These are phyloP conservation scores for Geosiphon pyriformis DNA, from an alignment of 192 early-diverging fungal species.

Conservation along the genomic window DNA sequence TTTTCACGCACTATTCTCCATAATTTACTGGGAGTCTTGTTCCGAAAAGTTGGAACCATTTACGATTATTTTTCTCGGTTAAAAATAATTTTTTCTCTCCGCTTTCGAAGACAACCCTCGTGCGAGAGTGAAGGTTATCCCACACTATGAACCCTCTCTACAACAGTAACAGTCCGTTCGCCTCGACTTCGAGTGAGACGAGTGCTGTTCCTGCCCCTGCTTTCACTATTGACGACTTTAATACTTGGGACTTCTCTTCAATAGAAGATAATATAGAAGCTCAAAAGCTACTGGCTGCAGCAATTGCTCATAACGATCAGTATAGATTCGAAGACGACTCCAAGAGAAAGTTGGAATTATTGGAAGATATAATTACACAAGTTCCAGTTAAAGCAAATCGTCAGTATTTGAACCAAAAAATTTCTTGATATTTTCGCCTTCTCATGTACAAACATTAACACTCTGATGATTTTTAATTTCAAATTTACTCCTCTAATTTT, in stretches of 20 bases:
- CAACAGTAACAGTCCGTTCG: neutral
- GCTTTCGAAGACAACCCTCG: too few species aligned
- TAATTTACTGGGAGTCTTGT: too few species aligned
- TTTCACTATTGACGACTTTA: neutral
- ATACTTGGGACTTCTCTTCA: constrained; percentile 18
- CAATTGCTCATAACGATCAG: constrained; percentile 41
- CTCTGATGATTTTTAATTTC: neutral
- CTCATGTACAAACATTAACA: neutral
- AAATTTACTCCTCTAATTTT: neutral
- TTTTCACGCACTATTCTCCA: too few species aligned
- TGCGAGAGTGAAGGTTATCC: too few species aligned
- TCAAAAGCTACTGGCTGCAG: constrained; percentile 38
- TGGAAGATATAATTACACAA: constrained; percentile 23
- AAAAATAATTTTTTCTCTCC: too few species aligned
- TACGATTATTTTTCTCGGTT: too few species aligned
- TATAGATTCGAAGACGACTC: constrained; percentile 37
- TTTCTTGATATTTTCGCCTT: neutral
- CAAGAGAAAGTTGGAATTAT: constrained; percentile 35
- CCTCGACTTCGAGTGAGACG: neutral
- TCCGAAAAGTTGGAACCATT: too few species aligned
- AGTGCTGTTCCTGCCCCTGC: neutral
- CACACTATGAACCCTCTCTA: constrained; percentile 1
- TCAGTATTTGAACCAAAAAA: neutral
- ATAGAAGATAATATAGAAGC: constrained; percentile 38
- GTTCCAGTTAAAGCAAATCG: constrained; percentile 24